Percentiles rank a stretch among this genome's conserved stretches.
These are phyloP conservation scores for Salvia hispanica DNA, from an alignment of 257 asterid species.

Conservation along the genomic window DNA sequence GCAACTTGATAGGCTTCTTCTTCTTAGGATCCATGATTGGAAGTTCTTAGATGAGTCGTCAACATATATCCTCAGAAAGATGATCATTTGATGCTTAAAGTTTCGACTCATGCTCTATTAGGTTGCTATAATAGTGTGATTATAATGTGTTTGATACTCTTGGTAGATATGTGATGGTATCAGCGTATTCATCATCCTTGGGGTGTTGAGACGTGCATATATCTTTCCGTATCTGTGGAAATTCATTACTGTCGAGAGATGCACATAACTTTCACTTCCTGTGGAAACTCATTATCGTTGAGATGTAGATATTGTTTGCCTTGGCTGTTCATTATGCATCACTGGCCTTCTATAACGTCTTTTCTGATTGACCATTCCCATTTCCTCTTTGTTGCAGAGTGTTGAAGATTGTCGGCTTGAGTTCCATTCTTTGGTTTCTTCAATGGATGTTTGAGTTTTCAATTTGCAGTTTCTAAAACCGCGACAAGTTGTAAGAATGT, in stretches of 20 bases:
- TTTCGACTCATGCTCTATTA: neutral
- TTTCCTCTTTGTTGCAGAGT: conserved; percentile 27
- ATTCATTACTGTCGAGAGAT: neutral
- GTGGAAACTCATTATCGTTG: neutral
- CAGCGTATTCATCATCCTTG: neutral
- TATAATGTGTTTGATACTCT: no score
- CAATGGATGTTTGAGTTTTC: neutral
- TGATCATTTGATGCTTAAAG: neutral
- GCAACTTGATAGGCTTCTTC: neutral
- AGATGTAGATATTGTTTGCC: neutral
- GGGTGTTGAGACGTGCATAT: neutral
- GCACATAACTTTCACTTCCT: neutral
- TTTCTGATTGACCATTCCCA: neutral
- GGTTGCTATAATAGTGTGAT: no score
- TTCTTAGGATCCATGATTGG: neutral
- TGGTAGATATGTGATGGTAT: neutral
- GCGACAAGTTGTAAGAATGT: conserved; percentile 28
- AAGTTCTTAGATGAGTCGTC: neutral
- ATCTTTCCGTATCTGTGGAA: neutral
- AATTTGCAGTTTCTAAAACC: conserved; percentile 4
- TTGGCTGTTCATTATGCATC: neutral
- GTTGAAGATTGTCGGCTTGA: conserved; percentile 4
- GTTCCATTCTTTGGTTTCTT: neutral
- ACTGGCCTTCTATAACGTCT: neutral
- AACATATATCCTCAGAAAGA: neutral